Evolutionary conservation across 306 rosid genomes (phyloP).

Genomic region (Quercus gilva): DNA sequence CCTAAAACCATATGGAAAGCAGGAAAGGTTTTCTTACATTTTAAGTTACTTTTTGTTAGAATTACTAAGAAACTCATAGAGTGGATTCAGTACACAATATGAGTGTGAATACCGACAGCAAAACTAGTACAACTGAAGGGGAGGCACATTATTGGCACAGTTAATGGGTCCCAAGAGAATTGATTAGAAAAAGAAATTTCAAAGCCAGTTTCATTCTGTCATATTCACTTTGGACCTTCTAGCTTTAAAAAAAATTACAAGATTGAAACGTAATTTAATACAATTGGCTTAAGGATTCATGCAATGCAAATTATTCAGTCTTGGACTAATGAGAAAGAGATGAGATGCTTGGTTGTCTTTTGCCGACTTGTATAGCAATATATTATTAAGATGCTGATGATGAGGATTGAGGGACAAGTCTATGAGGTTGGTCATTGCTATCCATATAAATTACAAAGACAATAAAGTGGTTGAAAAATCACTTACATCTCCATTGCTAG

Average conservation of each 20-base stretch:
- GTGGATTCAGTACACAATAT: background rate
- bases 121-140: background rate
- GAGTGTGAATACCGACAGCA: background rate
- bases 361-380: background rate
- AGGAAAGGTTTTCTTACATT: no score
- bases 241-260: background rate
- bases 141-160: background rate
- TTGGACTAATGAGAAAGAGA: background rate
- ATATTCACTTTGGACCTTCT: background rate
- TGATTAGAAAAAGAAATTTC: background rate
- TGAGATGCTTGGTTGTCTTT: background rate
- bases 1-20: no score
- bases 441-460: no score
- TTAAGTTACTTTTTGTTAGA: no score
- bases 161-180: background rate
- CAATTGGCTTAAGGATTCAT: background rate
- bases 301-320: background rate
- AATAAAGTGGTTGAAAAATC: no score
- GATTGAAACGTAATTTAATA: background rate
- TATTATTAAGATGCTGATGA: background rate
- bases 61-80: no score
- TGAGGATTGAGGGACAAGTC: background rate
- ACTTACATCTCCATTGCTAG: no score
- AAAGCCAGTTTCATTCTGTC: conserved; percentile 5
- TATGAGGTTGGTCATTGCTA: no score